These are phyloP conservation scores for Pythium brassicae DNA, from an alignment of 352 stramenopile species.

Conservation along the genomic window DNA sequence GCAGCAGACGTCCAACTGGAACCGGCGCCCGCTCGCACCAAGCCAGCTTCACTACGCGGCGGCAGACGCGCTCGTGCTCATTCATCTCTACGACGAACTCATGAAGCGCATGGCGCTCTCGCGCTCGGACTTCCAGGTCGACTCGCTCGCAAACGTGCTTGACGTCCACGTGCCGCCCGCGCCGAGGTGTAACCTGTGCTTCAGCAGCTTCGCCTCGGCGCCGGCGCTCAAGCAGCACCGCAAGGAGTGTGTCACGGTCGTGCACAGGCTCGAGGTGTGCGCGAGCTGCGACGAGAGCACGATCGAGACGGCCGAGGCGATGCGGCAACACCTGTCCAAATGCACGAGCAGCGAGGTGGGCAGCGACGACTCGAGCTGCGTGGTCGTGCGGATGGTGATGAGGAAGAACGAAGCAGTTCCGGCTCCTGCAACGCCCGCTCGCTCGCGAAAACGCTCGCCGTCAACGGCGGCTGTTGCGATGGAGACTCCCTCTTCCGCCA, in stretches of 20 bases:
- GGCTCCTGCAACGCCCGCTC: slow-evolving; percentile 1
- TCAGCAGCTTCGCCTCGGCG: slow-evolving; percentile 28
- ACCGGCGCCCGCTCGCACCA: slow-evolving; percentile 44
- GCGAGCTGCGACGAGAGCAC: slow-evolving; percentile 39
- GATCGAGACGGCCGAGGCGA: slow-evolving; percentile 31
- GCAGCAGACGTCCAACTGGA: slow-evolving; percentile 80
- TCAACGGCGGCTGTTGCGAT: slow-evolving; percentile 6
- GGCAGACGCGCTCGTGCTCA: slow-evolving; percentile 62
- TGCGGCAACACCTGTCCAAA: slow-evolving; percentile 36
- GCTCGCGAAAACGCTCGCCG: slow-evolving; percentile 23
- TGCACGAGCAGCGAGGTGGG: slow-evolving; percentile 24
- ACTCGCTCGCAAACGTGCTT: slow-evolving; percentile 50
- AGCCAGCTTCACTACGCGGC: slow-evolving; percentile 70
- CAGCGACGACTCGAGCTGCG: slow-evolving; percentile 10
- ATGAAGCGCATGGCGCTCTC: slow-evolving; percentile 25
- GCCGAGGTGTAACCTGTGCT: slow-evolving; percentile 56
- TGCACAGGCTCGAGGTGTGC: slow-evolving; percentile 40
- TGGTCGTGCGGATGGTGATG: slow-evolving; percentile 5
- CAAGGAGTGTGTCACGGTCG: slow-evolving; percentile 31
- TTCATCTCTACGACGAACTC: slow-evolving; percentile 67
- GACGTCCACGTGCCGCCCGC: slow-evolving; percentile 41
- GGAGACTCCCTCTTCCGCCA: not conserved
- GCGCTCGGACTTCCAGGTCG: slow-evolving; percentile 33
- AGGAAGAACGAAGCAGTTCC: not conserved
- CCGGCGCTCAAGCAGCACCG: slow-evolving; percentile 44